Evolutionary conservation across 2,329 filamentous ascomycete species (phyloP), one percentile per base, ranked within the genome.

Genomic region (Rutstroemia sp.): DNA sequence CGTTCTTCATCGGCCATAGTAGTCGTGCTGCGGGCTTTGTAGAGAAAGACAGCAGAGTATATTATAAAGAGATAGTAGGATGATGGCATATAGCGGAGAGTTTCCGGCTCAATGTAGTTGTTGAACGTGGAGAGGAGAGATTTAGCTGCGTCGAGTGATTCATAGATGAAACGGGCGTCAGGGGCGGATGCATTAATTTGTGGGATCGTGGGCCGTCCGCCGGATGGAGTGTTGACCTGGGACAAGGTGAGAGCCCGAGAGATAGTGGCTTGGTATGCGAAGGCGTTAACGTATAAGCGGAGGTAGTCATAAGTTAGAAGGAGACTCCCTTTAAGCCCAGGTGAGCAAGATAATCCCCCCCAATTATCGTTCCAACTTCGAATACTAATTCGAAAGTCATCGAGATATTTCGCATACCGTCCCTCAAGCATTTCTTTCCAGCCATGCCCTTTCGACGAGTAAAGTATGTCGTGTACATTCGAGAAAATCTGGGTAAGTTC

Each of bases 331-430:
- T 87, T 87, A 60, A 88, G 78, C 5, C 81, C 79, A 1, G 81
- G 76, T 1, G 84, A 86, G 81, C 85, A 88, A 44, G 78, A 80
- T 27, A 87, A 68, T 2, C 79, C 81, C 1, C 84, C 84, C 84
- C 86, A 88, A 1, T 81, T 78, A 45, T 82, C 80, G 63, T 88
- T 87, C 86, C 86, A 89, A 47, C 81, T 81, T 55, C 85, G 78
- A 10, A 88, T 84, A 2, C 84, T 83, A 1, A 79, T 78, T 3
- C 85, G 79, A 61, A 88, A 88, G 65, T 89, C 86, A 63, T 89
- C 86, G 60, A 89, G 84, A 61, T 88, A 88, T 65, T 88, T 84
- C 59, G 88, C 86, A 65, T 88, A 88, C 62, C 87, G 82, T 1
- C 86, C 86, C 64, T 83, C 83, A 27, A 86, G 73, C 71, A 88